These are phyloP conservation scores for Aspergillus latus DNA, from an alignment of 2,329 filamentous ascomycete genomes.

Conservation along the genomic window DNA sequence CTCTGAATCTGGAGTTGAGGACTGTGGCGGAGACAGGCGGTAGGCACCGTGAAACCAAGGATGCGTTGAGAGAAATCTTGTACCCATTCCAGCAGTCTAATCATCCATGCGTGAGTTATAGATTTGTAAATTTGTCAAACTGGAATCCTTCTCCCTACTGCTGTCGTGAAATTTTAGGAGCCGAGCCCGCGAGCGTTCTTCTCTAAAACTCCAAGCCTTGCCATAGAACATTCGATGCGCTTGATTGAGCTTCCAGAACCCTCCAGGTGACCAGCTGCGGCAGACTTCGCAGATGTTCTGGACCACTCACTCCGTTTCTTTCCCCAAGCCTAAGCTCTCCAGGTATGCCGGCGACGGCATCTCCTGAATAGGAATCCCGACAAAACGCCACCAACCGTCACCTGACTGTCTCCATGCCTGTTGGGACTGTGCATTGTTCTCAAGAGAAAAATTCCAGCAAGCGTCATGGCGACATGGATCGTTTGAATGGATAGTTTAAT, in stretches of 20 bases:
- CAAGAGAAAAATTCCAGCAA: background rate
- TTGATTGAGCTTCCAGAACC: conserved; percentile 16
- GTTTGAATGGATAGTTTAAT: background rate
- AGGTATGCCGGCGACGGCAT: conserved; percentile 17
- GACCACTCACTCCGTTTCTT: conserved; percentile 2
- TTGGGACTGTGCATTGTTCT: background rate
- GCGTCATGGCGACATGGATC: background rate
- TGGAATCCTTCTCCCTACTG: background rate
- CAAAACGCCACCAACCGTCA: too few species aligned
- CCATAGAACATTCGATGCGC: conserved; percentile 12
- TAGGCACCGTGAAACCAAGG: background rate
- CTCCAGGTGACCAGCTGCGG: conserved; percentile 14
- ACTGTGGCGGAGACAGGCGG: background rate
- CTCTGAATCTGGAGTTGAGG: background rate
- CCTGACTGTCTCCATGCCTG: too few species aligned
- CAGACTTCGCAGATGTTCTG: conserved; percentile 6
- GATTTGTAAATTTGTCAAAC: background rate
- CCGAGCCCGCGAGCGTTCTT: background rate
- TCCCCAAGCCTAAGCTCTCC: conserved; percentile 12
- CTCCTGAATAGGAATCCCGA: conserved; percentile 18
- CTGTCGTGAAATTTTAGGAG: background rate
- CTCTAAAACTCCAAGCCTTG: conserved; percentile 6
- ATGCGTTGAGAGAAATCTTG: background rate
- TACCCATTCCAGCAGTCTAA: background rate
- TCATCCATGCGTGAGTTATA: too few species aligned